These are phyloP conservation scores for Hymenotorrendiella dingleyae DNA, from an alignment of 2,329 filamentous ascomycete genomes.

Conservation along the genomic window DNA sequence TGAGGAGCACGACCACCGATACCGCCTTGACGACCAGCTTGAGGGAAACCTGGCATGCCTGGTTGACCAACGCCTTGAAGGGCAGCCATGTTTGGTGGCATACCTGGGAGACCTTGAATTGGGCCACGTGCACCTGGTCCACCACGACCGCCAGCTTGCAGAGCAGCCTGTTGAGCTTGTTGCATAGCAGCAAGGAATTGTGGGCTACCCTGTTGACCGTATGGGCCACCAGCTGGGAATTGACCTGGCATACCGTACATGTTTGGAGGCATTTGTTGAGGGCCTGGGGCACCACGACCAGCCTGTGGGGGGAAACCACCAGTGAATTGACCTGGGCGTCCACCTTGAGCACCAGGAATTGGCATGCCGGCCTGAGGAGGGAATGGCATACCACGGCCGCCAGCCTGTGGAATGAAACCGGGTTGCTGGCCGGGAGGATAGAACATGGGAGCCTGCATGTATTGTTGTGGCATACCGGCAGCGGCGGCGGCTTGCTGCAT, in stretches of 20 bases:
- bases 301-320: conserved; percentile 74
- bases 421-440: conserved; percentile 79
- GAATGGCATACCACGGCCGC: conserved; percentile 62
- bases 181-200: conserved; percentile 79
- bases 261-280: conserved; percentile 81
- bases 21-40: conserved; percentile 43
- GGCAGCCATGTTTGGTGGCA: conserved; percentile 64
- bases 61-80: conserved; percentile 43
- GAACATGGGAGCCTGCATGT: conserved; percentile 88
- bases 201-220: conserved; percentile 73
- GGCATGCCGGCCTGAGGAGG: conserved; percentile 54
- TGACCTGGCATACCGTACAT: conserved; percentile 77
- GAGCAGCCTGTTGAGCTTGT: conserved; percentile 60
- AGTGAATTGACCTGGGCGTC: conserved; percentile 81
- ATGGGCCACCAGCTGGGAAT: conserved; percentile 72
- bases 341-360: conserved; percentile 68
- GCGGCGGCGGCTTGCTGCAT: conserved; percentile 96
- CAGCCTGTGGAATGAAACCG: conserved; percentile 55
- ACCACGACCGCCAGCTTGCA: conserved; percentile 39
- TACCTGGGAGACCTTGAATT: conserved; percentile 59
- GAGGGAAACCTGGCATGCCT: conserved; percentile 49
- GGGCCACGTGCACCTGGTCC: conserved; percentile 52
- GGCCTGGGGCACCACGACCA: conserved; percentile 75
- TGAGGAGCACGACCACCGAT: conserved; percentile 33
- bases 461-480: conserved; percentile 80